Evolutionary conservation across 2,329 filamentous ascomycete genomes (phyloP), one percentile per base, ranked within the genome.

Genomic region (Bretziella fagacearum): DNA sequence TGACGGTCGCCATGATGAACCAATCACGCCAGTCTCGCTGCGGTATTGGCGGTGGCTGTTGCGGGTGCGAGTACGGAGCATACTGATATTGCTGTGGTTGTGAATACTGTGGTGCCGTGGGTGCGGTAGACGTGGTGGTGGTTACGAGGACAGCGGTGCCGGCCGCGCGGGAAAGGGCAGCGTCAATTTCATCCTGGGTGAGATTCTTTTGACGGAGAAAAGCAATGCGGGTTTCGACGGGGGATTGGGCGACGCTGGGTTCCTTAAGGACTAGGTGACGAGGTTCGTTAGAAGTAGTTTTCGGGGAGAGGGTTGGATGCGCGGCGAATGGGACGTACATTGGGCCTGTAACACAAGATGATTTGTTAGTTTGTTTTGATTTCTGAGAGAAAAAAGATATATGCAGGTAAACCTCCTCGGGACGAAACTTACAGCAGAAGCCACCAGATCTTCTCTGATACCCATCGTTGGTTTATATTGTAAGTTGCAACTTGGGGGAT

Each of bases 1-100:
- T 81, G 10, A 96, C 84, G 0, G 91, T 98, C 6, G 91, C 91
- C 85, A 96, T 94, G 63, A 98, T 96, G 64, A 98, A 98, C 83
- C 86, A 96, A 60, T 98, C 91, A 52, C 93, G 75, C 91, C 91
- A 98, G 64, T 98, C 91, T 58, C 91, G 72, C 59, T 77, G 79
- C 2, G 86, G 86, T 2, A 77, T 64, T 47, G 72, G 68, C 1
- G 70, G 70, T 3, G 73, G 65, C 25, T 67, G 68, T 39, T 44
- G 47, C 27, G 42, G 39, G 18, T 47, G 36, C 54, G 69, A 65
- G 50, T 70, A 65, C 51, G 69, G 69, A 43, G 67, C 63, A 47
- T 71, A 71, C 36, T 63, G 64, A 55, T 66, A 66, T 41, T 62
- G 58, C 49, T 63, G 29, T 39, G 37, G 36, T 52, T 64, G 68